phyloP scores from a whole-genome alignment of 2,329 filamentous ascomycete species.

The Paracorniculantispora psalliotae region DNA sequence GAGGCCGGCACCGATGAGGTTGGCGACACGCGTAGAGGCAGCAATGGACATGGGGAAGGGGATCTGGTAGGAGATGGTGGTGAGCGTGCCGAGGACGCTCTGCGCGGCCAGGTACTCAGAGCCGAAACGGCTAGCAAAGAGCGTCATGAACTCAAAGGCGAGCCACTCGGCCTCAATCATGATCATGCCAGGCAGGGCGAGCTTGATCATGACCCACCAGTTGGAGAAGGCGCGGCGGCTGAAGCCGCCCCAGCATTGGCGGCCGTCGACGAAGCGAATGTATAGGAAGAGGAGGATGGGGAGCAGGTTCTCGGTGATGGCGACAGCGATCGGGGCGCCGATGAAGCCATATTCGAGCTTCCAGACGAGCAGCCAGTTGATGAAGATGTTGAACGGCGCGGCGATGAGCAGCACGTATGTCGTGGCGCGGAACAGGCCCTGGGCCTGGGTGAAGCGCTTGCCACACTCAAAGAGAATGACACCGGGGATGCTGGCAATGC shows the following conservation, averaged over 20 bases:
- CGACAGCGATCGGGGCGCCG: slow-evolving; percentile 77
- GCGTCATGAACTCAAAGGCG: slow-evolving; percentile 84
- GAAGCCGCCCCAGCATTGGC: slow-evolving; percentile 81
- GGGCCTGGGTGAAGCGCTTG: slow-evolving; percentile 78
- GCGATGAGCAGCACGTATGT: slow-evolving; percentile 73
- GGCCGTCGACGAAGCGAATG: slow-evolving; percentile 66
- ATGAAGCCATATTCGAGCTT: slow-evolving; percentile 63
- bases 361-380: slow-evolving; percentile 80
- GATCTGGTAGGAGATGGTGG: slow-evolving; percentile 79
- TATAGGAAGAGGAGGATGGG: slow-evolving; percentile 74
- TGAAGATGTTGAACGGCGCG: slow-evolving; percentile 69
- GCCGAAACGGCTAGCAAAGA: slow-evolving; percentile 76
- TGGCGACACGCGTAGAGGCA: slow-evolving; percentile 81
- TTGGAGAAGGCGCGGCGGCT: slow-evolving; percentile 64
- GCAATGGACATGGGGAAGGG: slow-evolving; percentile 90
- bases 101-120: slow-evolving; percentile 80
- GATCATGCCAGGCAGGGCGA: slow-evolving; percentile 82
- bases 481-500: slow-evolving; percentile 69
- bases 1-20: slow-evolving; percentile 82
- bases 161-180: slow-evolving; percentile 95
- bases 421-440: slow-evolving; percentile 73
- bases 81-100: slow-evolving; percentile 74
- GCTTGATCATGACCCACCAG: slow-evolving; percentile 76
- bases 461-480: slow-evolving; percentile 72
- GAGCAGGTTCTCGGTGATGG: slow-evolving; percentile 71